phyloP scores from a whole-genome alignment of 108 stramenopile species.

The Halocafeteria seosinensis region DNA sequence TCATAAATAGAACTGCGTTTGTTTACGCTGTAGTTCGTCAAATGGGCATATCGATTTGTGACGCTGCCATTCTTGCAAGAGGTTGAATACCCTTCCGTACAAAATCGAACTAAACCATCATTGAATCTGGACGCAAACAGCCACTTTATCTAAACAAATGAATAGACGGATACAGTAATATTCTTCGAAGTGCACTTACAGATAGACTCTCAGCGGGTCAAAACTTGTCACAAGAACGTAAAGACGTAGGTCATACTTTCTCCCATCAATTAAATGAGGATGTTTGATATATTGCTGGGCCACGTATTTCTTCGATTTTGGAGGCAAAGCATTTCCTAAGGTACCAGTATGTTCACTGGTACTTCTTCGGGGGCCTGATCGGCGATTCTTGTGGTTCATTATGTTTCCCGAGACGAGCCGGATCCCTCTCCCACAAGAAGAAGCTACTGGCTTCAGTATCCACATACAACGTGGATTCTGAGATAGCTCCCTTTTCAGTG shows the following conservation, averaged over 20 bases:
- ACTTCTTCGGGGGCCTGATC: too few relatives aligned
- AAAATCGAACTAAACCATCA: slow-evolving; percentile 19
- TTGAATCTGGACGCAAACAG: too few relatives aligned
- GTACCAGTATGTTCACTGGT: too few relatives aligned
- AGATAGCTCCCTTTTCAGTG: neutral
- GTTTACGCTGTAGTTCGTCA: slow-evolving; percentile 51
- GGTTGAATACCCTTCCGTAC: slow-evolving; percentile 10
- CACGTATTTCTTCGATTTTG: slow-evolving; percentile 3
- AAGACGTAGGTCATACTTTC: slow-evolving; percentile 38
- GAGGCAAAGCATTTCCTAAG: neutral
- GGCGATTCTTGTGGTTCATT: too few relatives aligned
- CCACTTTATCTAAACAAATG: too few relatives aligned
- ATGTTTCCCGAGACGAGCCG: too few relatives aligned
- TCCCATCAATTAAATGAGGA: slow-evolving; percentile 27
- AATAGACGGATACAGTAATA: too few relatives aligned
- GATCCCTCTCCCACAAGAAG: slow-evolving; percentile 35
- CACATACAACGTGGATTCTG: slow-evolving; percentile 3
- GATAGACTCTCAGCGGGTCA: slow-evolving; percentile 20
- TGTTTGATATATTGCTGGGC: slow-evolving; percentile 17
- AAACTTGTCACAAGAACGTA: slow-evolving; percentile 38
- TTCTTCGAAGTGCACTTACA: too few relatives aligned
- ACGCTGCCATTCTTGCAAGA: neutral
- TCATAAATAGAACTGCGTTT: slow-evolving; percentile 27
- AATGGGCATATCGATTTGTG: slow-evolving; percentile 18
- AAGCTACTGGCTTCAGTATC: slow-evolving; percentile 35